Evolutionary conservation across 768 basidiomycete species (phyloP), one percentile per base, ranked within the genome.

Genomic region (Pisolithus albus): DNA sequence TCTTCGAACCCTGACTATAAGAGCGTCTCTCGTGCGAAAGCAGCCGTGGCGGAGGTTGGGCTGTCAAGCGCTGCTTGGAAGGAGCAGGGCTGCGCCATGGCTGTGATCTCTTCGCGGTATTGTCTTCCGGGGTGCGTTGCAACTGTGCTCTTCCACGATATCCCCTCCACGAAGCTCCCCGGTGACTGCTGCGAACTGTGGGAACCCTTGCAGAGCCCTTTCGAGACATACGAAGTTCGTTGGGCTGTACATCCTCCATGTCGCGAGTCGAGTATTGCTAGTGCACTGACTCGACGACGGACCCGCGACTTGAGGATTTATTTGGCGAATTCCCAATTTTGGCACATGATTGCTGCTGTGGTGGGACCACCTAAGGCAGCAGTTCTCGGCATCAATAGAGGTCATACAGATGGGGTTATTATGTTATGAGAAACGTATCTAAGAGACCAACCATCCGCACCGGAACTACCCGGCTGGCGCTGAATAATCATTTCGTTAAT

Each of bases 201-300:
- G 71, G 72, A 3, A 73, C 49, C 15, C 36, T 19, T 0, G 61
- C 41, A 7, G 48, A 58, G 0, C 72, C 70, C 50, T 72, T 73
- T 38, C 68, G 65, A 24, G 63, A 50, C 49, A 66, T 58, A 43
- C 70, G 70, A 5, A 63, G 52, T 53, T 73, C 71, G 53, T 74
- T 73, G 18, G 70, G 71, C 47, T 75, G 73, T 1, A 54, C 53
- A 53, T 74, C 73, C 53, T 75, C 73, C 62, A 64, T 60, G n/a
- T 19, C 21, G 34, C 30, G 21, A 11, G 18, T 32, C 2, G 18
- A 23, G 21, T 23, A 23, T 2, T 26, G 6, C 2, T 7, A 5
- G 16, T n/a, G 23, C 19, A 24, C 41, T 42, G 11, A 24, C 23
- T n/a, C n/a, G 23, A 21, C 41, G 10, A 24, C 13, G 10, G 19